Evolutionary conservation across 202 grass and related monocot genomes (phyloP), one percentile per base, ranked within the genome.

Genomic region (Digitaria exilis): DNA sequence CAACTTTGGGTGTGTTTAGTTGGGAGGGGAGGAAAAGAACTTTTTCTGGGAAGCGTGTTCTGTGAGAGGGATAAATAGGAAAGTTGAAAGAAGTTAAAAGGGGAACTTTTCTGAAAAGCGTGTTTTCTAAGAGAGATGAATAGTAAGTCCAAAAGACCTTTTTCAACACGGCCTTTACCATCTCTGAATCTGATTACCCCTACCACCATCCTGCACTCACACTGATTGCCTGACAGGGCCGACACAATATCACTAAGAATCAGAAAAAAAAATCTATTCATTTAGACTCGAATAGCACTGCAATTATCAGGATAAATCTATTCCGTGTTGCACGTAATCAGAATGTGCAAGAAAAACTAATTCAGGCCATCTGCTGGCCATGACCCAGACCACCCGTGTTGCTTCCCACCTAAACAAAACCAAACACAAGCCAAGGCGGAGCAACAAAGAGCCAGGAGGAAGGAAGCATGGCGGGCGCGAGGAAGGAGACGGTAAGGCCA

Each of bases 351-450:
- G 42, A 14, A 41, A 71, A 4, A 48, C 12, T 32, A 59, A 67
- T 61, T 9, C 9, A 79, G 41, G 57, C 41, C 75, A 45, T 64
- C 80, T 45, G 60, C 66, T 68, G 12, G 56, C 35, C 75, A 46
- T 42, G 55, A 46, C 35, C 29, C 10, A 39, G 12, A 28, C 34
- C n/a, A 15, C 24, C 45, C 15, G 30, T 62, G 39, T 92, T 89
- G 87, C 87, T 87, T 92, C 58, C 80, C 70, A 60, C 74, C 84
- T 81, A 86, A 82, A 92, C 86, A 93, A 87, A 83, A 85, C 78
- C 65, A 78, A 29, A 43, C 45, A 80, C 65, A 76, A 81, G 66
- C 54, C 69, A 49, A 25, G 32, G 8, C 34, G 25, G 22, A 59
- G 21, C 60, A 39, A 5, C 35, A 35, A 35, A 60, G 63, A 82